Conservation (phyloP, 2,329 filamentous ascomycete species). For the Pseudogymnoascus sp. region DNA sequence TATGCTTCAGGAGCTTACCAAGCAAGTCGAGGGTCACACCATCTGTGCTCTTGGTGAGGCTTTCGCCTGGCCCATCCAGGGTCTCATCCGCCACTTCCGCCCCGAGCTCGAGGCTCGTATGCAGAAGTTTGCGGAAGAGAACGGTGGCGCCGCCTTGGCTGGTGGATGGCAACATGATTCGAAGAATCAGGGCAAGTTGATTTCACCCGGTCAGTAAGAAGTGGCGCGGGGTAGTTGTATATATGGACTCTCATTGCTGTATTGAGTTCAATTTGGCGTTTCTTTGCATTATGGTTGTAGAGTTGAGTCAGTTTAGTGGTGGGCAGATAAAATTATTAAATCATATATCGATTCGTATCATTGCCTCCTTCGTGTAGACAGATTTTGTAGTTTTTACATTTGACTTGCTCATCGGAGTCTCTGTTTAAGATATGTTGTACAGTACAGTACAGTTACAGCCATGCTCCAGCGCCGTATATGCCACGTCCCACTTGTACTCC, state of each 20-base stretch:
- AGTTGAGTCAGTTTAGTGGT: conserved; percentile 8
- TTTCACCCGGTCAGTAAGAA: conserved; percentile 79
- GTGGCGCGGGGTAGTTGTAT: conserved; percentile 18
- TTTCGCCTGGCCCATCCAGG: conserved; percentile 97
- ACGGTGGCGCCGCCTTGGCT: conserved; percentile 67
- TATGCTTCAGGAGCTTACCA: conserved; percentile 98
- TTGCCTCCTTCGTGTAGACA: not conserved
- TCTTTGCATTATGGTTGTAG: conserved; percentile 9
- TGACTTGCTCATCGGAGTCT: not conserved
- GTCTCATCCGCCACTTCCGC: conserved; percentile 95
- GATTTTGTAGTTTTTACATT: not conserved
- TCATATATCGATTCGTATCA: conserved; percentile 6
- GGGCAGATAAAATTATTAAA: conserved; percentile 3
- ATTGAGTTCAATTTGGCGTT: conserved; percentile 8
- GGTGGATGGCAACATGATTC: conserved; percentile 82
- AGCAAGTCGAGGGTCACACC: conserved; percentile 98
- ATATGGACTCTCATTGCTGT: conserved; percentile 16
- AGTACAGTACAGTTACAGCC: not conserved
- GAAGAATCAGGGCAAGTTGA: conserved; percentile 68
- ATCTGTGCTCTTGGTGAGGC: conserved; percentile 96
- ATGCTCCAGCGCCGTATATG: conserved; percentile 1
- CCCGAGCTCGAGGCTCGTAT: conserved; percentile 92
- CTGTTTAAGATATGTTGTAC: not conserved
- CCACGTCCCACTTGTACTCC: not conserved
- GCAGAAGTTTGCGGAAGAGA: conserved; percentile 65